phyloP scores from a whole-genome alignment of 495 filamentous ascomycete genomes.

The Tuber brumale region DNA sequence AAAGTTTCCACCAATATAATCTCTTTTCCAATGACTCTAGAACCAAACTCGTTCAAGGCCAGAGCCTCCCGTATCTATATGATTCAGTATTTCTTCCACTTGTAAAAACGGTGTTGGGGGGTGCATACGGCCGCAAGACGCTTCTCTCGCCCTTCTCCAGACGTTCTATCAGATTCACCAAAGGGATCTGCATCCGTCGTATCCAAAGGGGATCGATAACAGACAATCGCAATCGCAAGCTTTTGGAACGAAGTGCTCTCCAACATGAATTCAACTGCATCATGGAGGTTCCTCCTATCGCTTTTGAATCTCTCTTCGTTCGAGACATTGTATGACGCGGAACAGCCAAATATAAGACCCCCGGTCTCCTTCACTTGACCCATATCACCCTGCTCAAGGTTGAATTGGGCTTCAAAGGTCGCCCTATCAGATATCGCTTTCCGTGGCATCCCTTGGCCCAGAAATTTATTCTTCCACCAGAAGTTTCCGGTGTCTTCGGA shows the following conservation, averaged over 20 bases:
- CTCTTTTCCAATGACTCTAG: slow-evolving; percentile 25
- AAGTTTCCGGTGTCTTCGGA: slow-evolving; percentile 21
- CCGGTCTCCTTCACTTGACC: slow-evolving; percentile 31
- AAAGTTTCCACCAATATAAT: slow-evolving; percentile 35
- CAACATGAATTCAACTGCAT: slow-evolving; percentile 27
- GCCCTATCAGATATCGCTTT: slow-evolving; percentile 27
- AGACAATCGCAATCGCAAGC: slow-evolving; percentile 37
- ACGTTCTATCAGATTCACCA: slow-evolving; percentile 34
- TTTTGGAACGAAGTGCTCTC: slow-evolving; percentile 27
- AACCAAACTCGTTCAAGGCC: slow-evolving; percentile 19
- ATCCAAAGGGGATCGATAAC: slow-evolving; percentile 39
- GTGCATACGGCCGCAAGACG: slow-evolving; percentile 39
- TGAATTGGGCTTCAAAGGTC: slow-evolving; percentile 31
- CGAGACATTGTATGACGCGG: slow-evolving; percentile 32
- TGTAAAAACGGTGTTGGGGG: background rate
- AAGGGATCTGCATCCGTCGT: slow-evolving; percentile 32
- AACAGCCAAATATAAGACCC: slow-evolving; percentile 39
- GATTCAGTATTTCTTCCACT: background rate
- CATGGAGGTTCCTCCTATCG: slow-evolving; percentile 34
- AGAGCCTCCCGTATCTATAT: slow-evolving; percentile 35
- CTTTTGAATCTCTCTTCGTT: slow-evolving; percentile 36
- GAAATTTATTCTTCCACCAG: slow-evolving; percentile 40
- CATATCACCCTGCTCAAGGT: slow-evolving; percentile 14
- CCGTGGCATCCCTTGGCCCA: slow-evolving; percentile 25
- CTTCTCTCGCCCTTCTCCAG: slow-evolving; percentile 29